These are phyloP conservation scores for Cerrena zonata DNA, from an alignment of 1,284 basidiomycete genomes.

Conservation along the genomic window DNA sequence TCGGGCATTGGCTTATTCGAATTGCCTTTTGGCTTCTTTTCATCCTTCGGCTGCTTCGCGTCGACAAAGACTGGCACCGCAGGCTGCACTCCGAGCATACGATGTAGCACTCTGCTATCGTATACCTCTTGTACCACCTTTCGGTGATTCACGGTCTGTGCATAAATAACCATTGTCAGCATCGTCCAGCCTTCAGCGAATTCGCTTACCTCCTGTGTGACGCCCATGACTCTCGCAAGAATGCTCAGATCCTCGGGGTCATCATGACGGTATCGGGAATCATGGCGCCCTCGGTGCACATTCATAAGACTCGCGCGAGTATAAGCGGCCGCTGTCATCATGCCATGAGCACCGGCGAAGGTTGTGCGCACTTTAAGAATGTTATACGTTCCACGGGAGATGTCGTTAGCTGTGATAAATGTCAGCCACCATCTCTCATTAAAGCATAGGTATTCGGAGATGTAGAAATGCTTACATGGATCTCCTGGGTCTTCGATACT, in stretches of 20 bases:
- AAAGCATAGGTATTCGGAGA: slow-evolving; percentile 5
- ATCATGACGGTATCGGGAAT: slow-evolving; percentile 38
- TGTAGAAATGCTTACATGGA: slow-evolving; percentile 51
- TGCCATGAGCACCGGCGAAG: slow-evolving; percentile 80
- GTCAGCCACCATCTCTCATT: slow-evolving; percentile 1
- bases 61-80: slow-evolving; percentile 18
- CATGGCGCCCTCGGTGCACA: slow-evolving; percentile 44
- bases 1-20: not conserved
- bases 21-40: not conserved
- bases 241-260: slow-evolving; percentile 73
- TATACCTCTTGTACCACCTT: slow-evolving; percentile 66
- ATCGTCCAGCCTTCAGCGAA: slow-evolving; percentile 4
- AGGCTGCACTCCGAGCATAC: slow-evolving; percentile 49
- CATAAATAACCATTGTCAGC: slow-evolving; percentile 11
- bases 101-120: slow-evolving; percentile 56
- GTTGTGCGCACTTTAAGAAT: slow-evolving; percentile 79
- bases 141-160: slow-evolving; percentile 67
- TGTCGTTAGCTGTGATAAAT: slow-evolving; percentile 73
- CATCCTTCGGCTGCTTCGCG: slow-evolving; percentile 14
- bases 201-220: slow-evolving; percentile 70
- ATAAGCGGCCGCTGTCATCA: slow-evolving; percentile 71
- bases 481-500: slow-evolving; percentile 96
- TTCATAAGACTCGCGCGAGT: slow-evolving; percentile 52
- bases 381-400: slow-evolving; percentile 82
- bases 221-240: slow-evolving; percentile 72